Conservation (phyloP, 371 early-diverging fungal species). For the Circinella minor region DNA sequence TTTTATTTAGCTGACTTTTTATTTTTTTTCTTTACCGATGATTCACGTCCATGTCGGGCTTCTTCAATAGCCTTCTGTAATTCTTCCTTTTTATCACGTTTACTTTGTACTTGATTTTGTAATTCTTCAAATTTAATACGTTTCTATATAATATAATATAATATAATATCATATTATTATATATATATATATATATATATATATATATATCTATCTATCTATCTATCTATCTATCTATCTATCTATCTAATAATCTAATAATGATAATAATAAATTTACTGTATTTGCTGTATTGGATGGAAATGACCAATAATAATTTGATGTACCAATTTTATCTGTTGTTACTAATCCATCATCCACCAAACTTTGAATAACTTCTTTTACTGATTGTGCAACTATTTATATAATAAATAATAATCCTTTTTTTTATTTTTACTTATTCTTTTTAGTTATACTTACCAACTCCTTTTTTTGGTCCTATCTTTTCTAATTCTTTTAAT, state of each 20-base stretch:
- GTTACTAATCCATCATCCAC: conserved; percentile 90
- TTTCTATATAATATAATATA: conserved; percentile 31
- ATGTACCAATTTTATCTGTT: conserved; percentile 93
- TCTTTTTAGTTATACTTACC: conserved; percentile 41
- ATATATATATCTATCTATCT: too few species aligned
- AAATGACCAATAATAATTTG: conserved; percentile 94
- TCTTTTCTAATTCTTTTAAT: conserved; percentile 92
- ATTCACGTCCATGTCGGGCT: conserved; percentile 55
- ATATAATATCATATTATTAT: too few species aligned
- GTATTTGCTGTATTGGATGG: conserved; percentile 74
- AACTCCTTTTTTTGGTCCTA: conserved; percentile 91
- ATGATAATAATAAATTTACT: conserved; percentile 32
- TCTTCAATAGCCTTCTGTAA: conserved; percentile 41
- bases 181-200: not conserved
- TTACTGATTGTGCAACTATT: conserved; percentile 81
- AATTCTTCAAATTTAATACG: conserved; percentile 52
- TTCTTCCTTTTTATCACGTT: conserved; percentile 41
- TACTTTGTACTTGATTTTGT: conserved; percentile 35
- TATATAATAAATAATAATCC: not conserved
- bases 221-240: too few species aligned
- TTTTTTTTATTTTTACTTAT: not conserved
- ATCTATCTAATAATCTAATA: not conserved
- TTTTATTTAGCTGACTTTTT: not conserved
- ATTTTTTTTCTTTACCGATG: conserved; percentile 49
- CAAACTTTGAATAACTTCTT: conserved; percentile 88